Percentiles rank a stretch among this genome's conserved stretches.
Conservation (phyloP, 352 stramenopile species). For the Phytophthora constricta region DNA sequence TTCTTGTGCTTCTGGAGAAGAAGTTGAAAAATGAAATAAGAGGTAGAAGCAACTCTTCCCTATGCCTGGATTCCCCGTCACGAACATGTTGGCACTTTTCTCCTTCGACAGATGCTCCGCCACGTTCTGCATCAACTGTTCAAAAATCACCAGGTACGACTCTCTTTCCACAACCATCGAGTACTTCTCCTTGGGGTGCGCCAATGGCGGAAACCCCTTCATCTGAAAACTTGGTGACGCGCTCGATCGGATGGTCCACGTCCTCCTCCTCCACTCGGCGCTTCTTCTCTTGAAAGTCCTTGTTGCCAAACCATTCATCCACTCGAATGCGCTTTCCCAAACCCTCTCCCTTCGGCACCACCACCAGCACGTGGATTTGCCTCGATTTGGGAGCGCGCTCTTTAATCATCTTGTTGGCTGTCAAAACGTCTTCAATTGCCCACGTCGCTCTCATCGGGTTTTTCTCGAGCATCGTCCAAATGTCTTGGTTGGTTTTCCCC, state of each 20-base stretch:
- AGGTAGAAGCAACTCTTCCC: conserved; percentile 35
- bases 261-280: conserved; percentile 5
- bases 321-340: conserved; percentile 12
- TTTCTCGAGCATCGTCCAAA: too few species aligned
- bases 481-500: too few species aligned
- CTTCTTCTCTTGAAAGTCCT: conserved; percentile 13
- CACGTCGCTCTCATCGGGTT: too few species aligned
- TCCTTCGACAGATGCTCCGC: not conserved
- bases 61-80: conserved; percentile 34
- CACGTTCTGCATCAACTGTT: conserved; percentile 5
- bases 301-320: conserved; percentile 12
- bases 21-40: conserved; percentile 34
- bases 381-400: too few species aligned
- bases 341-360: not conserved
- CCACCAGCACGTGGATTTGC: conserved; percentile 22
- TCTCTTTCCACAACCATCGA: conserved; percentile 17
- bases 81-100: conserved; percentile 7
- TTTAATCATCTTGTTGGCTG: too few species aligned
- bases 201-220: conserved; percentile 10
- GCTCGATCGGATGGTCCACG: not conserved
- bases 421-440: too few species aligned
- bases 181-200: conserved; percentile 6
- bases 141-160: conserved; percentile 17
- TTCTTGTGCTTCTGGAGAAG: not conserved
- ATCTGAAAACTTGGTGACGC: conserved; percentile 19